These are phyloP conservation scores for Magnusiomyces paraingens DNA, from an alignment of 1,139 yeast species.

Conservation along the genomic window DNA sequence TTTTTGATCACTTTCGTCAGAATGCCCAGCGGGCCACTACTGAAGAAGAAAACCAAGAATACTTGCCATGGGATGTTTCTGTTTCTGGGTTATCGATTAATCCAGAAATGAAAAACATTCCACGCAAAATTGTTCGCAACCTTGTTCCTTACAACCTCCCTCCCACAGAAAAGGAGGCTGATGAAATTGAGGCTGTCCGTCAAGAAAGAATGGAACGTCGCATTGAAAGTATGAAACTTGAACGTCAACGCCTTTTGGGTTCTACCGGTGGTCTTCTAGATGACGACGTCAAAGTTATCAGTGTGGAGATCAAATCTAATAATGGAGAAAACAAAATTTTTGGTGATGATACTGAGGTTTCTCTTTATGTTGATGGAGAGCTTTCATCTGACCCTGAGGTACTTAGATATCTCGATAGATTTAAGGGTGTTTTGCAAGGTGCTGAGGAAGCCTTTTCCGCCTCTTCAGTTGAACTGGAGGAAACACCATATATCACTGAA, in stretches of 20 bases:
- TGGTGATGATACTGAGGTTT: conserved; percentile 9
- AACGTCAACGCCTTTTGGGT: conserved; percentile 6
- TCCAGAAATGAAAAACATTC: conserved; percentile 22
- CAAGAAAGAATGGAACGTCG: conserved; percentile 6
- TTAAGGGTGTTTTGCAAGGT: conserved; percentile 10
- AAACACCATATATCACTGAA: conserved; percentile 12
- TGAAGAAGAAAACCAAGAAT: conserved; percentile 13
- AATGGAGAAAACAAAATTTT: background rate
- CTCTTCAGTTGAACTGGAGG: conserved; percentile 1
- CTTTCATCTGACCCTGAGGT: conserved; percentile 12
- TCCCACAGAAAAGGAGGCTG: conserved; percentile 13
- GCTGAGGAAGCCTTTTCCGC: conserved; percentile 6
- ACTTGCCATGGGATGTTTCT: conserved; percentile 22
- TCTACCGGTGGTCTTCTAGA: conserved; percentile 2
- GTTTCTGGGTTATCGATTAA: conserved; percentile 20
- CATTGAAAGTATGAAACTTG: conserved; percentile 2
- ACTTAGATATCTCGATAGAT: conserved; percentile 10
- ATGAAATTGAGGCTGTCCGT: conserved; percentile 13
- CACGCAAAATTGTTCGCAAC: conserved; percentile 20
- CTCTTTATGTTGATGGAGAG: conserved; percentile 13
- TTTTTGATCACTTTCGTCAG: conserved; percentile 17
- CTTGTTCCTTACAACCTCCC: conserved; percentile 19
- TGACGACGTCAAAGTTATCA: conserved; percentile 12
- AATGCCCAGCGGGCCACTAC: conserved; percentile 4
- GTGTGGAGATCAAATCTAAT: conserved; percentile 10